A percentile compares a stretch with the other conserved stretches of the same genome.
Conservation (phyloP, 1,284 basidiomycete species). For the Takashimella tepidaria region DNA sequence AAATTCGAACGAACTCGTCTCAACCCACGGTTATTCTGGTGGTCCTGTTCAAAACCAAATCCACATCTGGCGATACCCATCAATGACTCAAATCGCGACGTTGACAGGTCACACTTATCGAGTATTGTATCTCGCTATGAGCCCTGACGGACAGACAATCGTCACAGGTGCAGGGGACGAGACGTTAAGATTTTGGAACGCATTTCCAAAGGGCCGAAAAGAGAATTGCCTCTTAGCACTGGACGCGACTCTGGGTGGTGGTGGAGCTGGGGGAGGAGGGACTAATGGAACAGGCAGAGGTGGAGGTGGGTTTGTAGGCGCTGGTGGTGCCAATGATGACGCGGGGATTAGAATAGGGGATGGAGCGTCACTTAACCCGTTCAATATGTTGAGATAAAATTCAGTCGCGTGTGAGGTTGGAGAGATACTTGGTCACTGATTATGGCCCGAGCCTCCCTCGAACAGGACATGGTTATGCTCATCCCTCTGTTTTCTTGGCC, state of each 20-base stretch:
- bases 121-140: conserved; percentile 94
- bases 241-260: background rate
- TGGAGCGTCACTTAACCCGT: background rate
- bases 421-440: no score
- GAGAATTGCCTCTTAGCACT: no score
- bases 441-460: no score
- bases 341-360: background rate
- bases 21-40: conserved; percentile 93
- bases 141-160: conserved; percentile 92
- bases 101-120: conserved; percentile 91
- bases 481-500: no score
- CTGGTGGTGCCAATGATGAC: background rate
- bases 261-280: conserved; percentile 3
- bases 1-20: conserved; percentile 94
- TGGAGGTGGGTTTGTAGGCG: background rate
- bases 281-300: no score
- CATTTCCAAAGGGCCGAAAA: conserved; percentile 55
- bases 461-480: no score
- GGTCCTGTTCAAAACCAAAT: conserved; percentile 95
- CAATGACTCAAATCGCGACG: conserved; percentile 86
- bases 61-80: conserved; percentile 96
- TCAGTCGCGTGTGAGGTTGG: no score
- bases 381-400: background rate
- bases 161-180: conserved; percentile 98
- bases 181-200: conserved; percentile 94